Percentiles rank a stretch among this genome's conserved stretches.
These are phyloP conservation scores for Ophiorrhiza pumila DNA, from an alignment of 257 asterid genomes.

Conservation along the genomic window DNA sequence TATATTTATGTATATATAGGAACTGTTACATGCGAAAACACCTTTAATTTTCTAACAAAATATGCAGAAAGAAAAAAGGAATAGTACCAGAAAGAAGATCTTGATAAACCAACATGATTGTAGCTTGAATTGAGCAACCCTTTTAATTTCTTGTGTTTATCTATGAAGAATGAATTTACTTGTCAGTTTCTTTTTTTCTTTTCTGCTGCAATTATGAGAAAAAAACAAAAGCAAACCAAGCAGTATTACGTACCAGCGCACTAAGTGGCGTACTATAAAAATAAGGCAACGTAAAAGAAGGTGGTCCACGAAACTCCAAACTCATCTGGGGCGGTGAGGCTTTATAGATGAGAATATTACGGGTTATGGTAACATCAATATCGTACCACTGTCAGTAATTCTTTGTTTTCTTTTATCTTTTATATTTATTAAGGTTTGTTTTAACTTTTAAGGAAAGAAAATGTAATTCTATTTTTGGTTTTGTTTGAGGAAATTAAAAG, in stretches of 20 bases:
- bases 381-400: no score
- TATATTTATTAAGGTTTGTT: no score
- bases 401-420: no score
- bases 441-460: background rate
- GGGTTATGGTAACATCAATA: background rate
- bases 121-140: no score
- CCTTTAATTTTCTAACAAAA: background rate
- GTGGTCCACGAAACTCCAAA: background rate
- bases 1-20: no score
- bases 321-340: constrained; percentile 5
- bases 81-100: constrained; percentile 43
- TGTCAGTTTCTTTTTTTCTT: background rate
- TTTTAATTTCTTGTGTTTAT: background rate
- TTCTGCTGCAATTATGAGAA: background rate
- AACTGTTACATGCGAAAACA: background rate
- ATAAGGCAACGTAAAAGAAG: background rate
- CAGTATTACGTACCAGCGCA: background rate
- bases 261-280: background rate
- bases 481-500: background rate
- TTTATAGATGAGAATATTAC: constrained; percentile 2
- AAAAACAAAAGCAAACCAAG: background rate
- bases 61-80: background rate
- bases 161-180: background rate
- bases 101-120: constrained; percentile 53
- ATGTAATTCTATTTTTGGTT: no score